A percentile compares a stretch with the other conserved stretches of the same genome.
Conservation (phyloP, 1,284 basidiomycete species). For the Fomitopsis schrenkii region DNA sequence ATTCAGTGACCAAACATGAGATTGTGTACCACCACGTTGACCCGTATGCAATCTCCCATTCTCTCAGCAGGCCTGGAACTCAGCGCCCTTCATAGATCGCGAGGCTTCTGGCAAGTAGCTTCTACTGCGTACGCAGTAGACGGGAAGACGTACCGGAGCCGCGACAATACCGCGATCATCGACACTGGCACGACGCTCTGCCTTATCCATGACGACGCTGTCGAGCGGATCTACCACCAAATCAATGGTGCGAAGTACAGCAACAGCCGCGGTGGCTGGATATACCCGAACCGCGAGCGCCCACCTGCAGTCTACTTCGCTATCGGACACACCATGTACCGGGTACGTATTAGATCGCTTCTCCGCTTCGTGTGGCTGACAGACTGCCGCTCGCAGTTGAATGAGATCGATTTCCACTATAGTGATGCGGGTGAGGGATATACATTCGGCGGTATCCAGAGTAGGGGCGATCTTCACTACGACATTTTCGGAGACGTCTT, state of each 20-base stretch:
- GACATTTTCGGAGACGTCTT: constrained; percentile 38
- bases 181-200: constrained; percentile 38
- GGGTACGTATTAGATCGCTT: constrained; percentile 10
- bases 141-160: constrained; percentile 21
- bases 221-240: constrained; percentile 27
- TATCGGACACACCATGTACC: constrained; percentile 29
- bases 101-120: constrained; percentile 33
- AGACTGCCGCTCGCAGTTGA: constrained; percentile 17
- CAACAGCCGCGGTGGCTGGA: constrained; percentile 32
- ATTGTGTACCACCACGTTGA: constrained; percentile 26
- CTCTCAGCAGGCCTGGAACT: not conserved
- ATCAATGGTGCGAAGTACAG: constrained; percentile 31
- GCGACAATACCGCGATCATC: constrained; percentile 32
- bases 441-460: constrained; percentile 32
- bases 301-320: constrained; percentile 32
- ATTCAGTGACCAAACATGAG: constrained; percentile 23
- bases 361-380: constrained; percentile 1
- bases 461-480: constrained; percentile 31
- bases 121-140: constrained; percentile 25
- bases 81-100: constrained; percentile 16
- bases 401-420: constrained; percentile 29
- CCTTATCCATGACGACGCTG: constrained; percentile 29
- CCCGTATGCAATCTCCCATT: constrained; percentile 18
- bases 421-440: constrained; percentile 22
- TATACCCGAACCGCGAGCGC: constrained; percentile 28